phyloP scores from a whole-genome alignment of 148 eudicot genomes.

The Cornus suecica region DNA sequence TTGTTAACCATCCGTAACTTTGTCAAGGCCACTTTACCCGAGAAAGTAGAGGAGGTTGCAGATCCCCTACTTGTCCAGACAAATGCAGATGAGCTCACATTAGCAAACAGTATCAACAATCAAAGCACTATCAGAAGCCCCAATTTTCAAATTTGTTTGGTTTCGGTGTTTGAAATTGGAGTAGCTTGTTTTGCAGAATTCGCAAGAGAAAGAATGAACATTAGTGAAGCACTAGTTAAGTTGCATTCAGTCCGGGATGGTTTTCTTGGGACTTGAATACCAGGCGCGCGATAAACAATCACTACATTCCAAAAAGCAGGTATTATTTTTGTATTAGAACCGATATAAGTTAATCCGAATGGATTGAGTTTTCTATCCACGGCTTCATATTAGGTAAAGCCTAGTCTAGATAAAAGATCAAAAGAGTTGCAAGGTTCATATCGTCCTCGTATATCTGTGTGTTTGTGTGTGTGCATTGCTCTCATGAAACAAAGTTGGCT shows the following conservation, averaged over 20 bases:
- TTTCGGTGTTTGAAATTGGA: slow-evolving; percentile 1
- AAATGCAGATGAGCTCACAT: background rate
- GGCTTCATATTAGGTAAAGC: too few species aligned
- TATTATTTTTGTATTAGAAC: too few species aligned
- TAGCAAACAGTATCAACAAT: background rate
- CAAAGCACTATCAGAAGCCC: background rate
- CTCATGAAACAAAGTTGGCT: too few species aligned
- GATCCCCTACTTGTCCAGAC: background rate
- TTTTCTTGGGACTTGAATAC: background rate
- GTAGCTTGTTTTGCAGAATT: background rate
- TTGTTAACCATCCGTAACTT: background rate
- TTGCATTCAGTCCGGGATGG: background rate
- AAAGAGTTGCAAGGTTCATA: too few species aligned
- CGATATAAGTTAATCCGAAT: too few species aligned
- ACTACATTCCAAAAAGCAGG: too few species aligned
- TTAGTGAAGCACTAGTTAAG: background rate
- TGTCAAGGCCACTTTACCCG: background rate
- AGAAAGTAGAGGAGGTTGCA: background rate
- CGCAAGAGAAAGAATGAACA: slow-evolving; percentile 4
- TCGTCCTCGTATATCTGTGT: too few species aligned
- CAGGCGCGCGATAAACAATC: background rate
- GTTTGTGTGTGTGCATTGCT: too few species aligned
- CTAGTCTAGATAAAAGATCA: too few species aligned
- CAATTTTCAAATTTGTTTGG: background rate
- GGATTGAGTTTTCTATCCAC: too few species aligned